Evolutionary conservation across 306 rosid genomes (phyloP).

Genomic region (Castanospermum australe): DNA sequence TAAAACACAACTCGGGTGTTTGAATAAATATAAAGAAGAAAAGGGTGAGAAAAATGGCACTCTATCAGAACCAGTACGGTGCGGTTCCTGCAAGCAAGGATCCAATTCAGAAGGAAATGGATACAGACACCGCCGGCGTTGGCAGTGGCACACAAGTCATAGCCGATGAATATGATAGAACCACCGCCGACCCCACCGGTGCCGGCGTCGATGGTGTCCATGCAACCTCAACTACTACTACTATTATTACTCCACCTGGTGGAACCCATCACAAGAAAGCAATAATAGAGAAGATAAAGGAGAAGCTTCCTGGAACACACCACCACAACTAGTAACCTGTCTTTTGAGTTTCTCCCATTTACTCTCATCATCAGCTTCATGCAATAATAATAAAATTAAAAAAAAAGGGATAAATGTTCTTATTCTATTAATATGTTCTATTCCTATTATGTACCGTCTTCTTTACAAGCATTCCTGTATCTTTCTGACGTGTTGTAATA

Average conservation of each 20-base stretch:
- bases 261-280: constrained; percentile 29
- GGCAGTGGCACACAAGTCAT: neutral
- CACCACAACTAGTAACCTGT: constrained; percentile 9
- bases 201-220: neutral
- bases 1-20: neutral
- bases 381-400: too few relatives aligned
- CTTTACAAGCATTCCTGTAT: too few relatives aligned
- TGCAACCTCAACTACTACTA: neutral
- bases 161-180: neutral
- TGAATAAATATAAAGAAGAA: neutral
- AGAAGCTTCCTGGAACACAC: constrained; percentile 37
- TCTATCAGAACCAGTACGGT: constrained; percentile 46
- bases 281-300: constrained; percentile 40
- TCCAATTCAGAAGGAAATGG: constrained; percentile 29
- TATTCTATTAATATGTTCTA: too few relatives aligned
- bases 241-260: too few relatives aligned
- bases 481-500: too few relatives aligned
- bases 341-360: neutral
- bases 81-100: constrained; percentile 33
- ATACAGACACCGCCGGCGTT: neutral
- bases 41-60: neutral
- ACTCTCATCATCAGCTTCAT: neutral
- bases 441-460: too few relatives aligned
- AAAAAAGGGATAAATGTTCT: too few relatives aligned
- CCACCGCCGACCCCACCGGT: neutral